These are phyloP conservation scores for Insectozyma bohioensis DNA, from an alignment of 1,139 yeast genomes.

Conservation along the genomic window DNA sequence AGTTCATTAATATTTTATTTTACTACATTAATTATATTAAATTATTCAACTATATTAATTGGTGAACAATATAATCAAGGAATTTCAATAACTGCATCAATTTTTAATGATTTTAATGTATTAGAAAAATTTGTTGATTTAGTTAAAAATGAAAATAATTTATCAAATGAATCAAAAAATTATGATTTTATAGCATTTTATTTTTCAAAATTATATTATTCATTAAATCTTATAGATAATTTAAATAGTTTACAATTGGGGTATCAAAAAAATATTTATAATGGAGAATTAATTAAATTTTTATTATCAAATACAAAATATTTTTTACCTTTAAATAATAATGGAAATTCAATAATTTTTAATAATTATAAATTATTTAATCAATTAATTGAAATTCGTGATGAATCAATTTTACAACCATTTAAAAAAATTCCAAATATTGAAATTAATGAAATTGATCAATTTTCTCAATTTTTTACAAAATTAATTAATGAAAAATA, in stretches of 20 bases:
- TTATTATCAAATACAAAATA: constrained; percentile 13
- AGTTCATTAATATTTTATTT: constrained; percentile 39
- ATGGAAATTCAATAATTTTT: constrained; percentile 2
- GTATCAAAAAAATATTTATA: constrained; percentile 38
- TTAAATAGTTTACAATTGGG: constrained; percentile 60
- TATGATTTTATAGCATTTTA: constrained; percentile 40
- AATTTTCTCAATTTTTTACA: constrained; percentile 4
- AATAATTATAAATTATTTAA: constrained; percentile 14
- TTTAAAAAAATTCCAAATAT: background rate
- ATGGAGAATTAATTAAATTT: constrained; percentile 17
- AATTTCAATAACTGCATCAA: constrained; percentile 50
- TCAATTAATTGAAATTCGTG: constrained; percentile 13
- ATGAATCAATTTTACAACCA: background rate
- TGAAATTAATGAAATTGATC: too few relatives aligned
- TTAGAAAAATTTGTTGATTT: constrained; percentile 36
- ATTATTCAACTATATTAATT: constrained; percentile 55
- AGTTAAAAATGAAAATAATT: constrained; percentile 15
- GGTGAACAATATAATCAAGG: constrained; percentile 61
- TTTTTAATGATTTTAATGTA: constrained; percentile 60
- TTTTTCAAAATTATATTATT: constrained; percentile 51
- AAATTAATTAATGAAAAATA: constrained; percentile 22
- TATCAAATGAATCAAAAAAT: too few relatives aligned
- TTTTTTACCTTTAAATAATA: constrained; percentile 8
- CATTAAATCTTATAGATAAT: constrained; percentile 52
- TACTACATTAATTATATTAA: constrained; percentile 49